These are phyloP conservation scores for Penicillium cataractarum DNA, from an alignment of 495 filamentous ascomycete genomes.

Conservation along the genomic window DNA sequence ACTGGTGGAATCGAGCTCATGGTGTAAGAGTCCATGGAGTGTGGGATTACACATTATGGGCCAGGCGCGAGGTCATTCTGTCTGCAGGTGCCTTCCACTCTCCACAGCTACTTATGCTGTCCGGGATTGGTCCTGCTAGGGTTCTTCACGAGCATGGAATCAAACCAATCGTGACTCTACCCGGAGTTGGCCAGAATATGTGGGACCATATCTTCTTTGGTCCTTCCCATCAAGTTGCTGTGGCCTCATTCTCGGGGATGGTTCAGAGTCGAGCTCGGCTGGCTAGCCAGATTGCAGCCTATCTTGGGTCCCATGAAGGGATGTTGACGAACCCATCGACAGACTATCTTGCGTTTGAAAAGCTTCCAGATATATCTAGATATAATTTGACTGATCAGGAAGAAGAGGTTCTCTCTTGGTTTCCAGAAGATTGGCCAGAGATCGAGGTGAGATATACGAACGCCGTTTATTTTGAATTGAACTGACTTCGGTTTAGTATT, in stretches of 20 bases:
- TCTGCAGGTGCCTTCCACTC: constrained; percentile 25
- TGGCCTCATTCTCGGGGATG: constrained; percentile 38
- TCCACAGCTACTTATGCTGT: constrained; percentile 23
- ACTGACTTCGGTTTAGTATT: constrained; percentile 26
- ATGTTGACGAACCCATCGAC: constrained; percentile 45
- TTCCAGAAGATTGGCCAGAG: constrained; percentile 62
- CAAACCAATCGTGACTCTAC: constrained; percentile 9
- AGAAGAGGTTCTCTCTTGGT: constrained; percentile 37
- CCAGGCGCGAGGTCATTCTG: constrained; percentile 22
- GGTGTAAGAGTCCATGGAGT: constrained; percentile 23
- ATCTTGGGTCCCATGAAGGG: constrained; percentile 28
- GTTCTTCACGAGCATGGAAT: constrained; percentile 13
- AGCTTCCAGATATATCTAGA: constrained; percentile 33
- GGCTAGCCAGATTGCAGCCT: constrained; percentile 11
- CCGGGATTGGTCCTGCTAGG: constrained; percentile 14
- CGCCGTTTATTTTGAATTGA: not conserved
- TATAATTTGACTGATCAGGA: constrained; percentile 24
- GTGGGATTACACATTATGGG: constrained; percentile 16
- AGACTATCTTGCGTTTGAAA: constrained; percentile 56
- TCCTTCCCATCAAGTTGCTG: constrained; percentile 36
- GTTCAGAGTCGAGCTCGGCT: constrained; percentile 21
- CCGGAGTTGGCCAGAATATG: constrained; percentile 25
- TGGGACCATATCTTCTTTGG: constrained; percentile 26
- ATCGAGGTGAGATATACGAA: constrained; percentile 41
- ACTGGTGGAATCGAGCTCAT: constrained; percentile 21